These are phyloP conservation scores for Pythium chondricola DNA, from an alignment of 352 stramenopile genomes.

Conservation along the genomic window DNA sequence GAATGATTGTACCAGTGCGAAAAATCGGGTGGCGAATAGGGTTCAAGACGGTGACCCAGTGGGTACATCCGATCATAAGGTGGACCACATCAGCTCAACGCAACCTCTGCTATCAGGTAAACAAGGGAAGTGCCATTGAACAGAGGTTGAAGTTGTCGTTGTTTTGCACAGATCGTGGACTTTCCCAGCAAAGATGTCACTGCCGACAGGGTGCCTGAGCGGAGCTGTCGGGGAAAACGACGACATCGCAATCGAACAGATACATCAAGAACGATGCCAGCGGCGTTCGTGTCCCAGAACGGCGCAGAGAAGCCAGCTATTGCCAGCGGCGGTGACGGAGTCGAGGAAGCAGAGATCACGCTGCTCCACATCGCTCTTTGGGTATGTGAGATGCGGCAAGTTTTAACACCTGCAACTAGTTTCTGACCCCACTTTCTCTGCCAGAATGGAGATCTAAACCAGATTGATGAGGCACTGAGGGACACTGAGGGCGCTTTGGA, in stretches of 20 bases:
- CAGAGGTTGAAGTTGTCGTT: no score
- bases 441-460: slow-evolving; percentile 55
- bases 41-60: background rate
- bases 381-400: slow-evolving; percentile 30
- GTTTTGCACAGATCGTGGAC: no score
- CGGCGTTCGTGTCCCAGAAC: background rate
- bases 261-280: background rate
- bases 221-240: no score
- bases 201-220: no score
- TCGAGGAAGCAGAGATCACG: no score
- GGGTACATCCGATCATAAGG: background rate
- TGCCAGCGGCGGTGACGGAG: no score
- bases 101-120: no score
- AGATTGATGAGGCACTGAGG: slow-evolving; percentile 36
- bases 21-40: slow-evolving; percentile 23
- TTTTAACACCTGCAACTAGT: no score
- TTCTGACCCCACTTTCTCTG: background rate
- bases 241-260: no score
- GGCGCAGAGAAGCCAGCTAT: background rate
- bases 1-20: slow-evolving; percentile 30
- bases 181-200: no score
- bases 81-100: slow-evolving; percentile 9
- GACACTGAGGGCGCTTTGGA: slow-evolving; percentile 31
- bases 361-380: slow-evolving; percentile 56
- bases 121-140: no score